These are phyloP conservation scores for Russula earlei DNA, from an alignment of 768 basidiomycete species.

Conservation along the genomic window DNA sequence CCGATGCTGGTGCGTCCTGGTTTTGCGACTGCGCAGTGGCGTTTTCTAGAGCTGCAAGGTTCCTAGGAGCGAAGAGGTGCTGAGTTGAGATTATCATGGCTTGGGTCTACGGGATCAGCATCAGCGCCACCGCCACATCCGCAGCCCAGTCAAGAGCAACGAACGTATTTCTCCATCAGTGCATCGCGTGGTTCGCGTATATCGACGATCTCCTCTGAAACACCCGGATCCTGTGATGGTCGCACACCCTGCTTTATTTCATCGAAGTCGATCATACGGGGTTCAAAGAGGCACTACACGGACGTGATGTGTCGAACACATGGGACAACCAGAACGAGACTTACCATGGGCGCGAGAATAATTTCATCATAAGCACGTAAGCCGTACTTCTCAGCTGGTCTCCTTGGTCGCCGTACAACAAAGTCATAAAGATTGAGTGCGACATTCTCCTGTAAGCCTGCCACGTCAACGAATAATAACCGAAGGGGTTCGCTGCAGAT, in stretches of 20 bases:
- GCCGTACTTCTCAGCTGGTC: constrained; percentile 77
- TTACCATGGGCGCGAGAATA: constrained; percentile 88
- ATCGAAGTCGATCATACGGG: constrained; percentile 85
- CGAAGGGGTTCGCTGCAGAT: neutral
- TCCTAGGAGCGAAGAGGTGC: constrained; percentile 44
- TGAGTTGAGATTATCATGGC: constrained; percentile 89
- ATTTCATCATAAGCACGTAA: constrained; percentile 92
- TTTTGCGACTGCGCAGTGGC: constrained; percentile 1
- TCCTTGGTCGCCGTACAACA: constrained; percentile 66
- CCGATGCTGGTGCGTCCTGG: constrained; percentile 16
- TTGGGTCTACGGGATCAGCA: constrained; percentile 46
- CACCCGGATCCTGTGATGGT: constrained; percentile 43
- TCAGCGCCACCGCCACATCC: constrained; percentile 2
- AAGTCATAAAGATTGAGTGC: constrained; percentile 89
- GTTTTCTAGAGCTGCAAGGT: constrained; percentile 9
- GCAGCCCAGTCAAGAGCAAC: constrained; percentile 15
- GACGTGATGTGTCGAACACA: neutral
- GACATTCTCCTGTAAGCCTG: constrained; percentile 59
- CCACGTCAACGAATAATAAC: neutral
- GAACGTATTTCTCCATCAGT: constrained; percentile 33
- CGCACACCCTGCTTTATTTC: constrained; percentile 49
- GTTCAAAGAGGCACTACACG: constrained; percentile 80
- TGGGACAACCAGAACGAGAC: constrained; percentile 24
- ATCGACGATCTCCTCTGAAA: constrained; percentile 64
- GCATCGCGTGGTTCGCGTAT: constrained; percentile 23